Evolutionary conservation across 2,329 filamentous ascomycete genomes (phyloP).

Genomic region (Pseudogymnoascus sp.): DNA sequence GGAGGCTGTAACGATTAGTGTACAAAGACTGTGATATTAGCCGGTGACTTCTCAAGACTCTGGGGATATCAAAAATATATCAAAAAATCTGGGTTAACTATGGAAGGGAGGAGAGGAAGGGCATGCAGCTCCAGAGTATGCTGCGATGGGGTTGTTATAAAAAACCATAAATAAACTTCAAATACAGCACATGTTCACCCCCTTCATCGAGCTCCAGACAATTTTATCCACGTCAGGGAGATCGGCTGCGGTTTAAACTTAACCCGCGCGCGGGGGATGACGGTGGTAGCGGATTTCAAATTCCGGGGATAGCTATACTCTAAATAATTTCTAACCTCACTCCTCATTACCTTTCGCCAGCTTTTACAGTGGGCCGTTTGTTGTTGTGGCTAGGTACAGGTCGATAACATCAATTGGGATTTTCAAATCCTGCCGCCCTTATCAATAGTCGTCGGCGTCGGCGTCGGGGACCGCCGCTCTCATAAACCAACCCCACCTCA

Average conservation of each 20-base stretch:
- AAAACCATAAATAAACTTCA: not conserved
- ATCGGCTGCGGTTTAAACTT: not conserved
- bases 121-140: not conserved
- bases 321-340: not conserved
- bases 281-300: not conserved
- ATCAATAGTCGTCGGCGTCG: not conserved
- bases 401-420: not conserved
- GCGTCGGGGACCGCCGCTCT: not conserved
- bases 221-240: not conserved
- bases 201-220: not conserved
- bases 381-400: not conserved
- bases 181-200: not conserved
- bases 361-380: not conserved
- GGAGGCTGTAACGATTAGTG: constrained; percentile 21
- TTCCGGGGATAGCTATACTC: not conserved
- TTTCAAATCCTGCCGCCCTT: not conserved
- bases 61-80: not conserved
- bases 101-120: not conserved
- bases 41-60: constrained; percentile 12
- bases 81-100: not conserved
- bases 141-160: not conserved
- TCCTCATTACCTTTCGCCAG: not conserved
- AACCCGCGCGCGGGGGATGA: not conserved
- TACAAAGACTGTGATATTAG: constrained; percentile 6
- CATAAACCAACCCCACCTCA: not conserved